phyloP scores from a whole-genome alignment of 495 filamentous ascomycete species.

The Recurvomyces mirabilis region DNA sequence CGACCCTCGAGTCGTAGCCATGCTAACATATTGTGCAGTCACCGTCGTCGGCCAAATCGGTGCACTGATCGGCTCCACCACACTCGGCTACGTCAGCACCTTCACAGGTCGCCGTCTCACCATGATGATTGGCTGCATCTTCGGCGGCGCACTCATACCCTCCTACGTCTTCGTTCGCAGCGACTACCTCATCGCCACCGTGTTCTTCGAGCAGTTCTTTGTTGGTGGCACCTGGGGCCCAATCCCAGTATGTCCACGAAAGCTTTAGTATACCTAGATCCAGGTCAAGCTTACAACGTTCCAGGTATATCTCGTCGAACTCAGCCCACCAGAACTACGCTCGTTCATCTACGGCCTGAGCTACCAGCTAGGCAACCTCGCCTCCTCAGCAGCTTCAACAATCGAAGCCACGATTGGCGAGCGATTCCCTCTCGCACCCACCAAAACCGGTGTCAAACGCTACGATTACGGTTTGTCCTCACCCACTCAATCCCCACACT shows the following conservation, averaged over 20 bases:
- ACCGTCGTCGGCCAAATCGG: conserved; percentile 32
- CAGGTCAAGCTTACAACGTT: conserved; percentile 6
- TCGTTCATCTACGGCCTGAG: conserved; percentile 29
- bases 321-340: conserved; percentile 28
- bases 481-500: too few species aligned
- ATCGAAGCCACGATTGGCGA: conserved; percentile 34
- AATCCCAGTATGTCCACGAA: conserved; percentile 9
- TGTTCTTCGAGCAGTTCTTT: conserved; percentile 34
- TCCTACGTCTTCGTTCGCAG: conserved; percentile 28
- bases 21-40: too few species aligned
- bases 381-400: conserved; percentile 30
- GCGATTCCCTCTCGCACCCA: conserved; percentile 26
- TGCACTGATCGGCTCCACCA: conserved; percentile 27
- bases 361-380: conserved; percentile 34
- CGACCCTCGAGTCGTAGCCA: too few species aligned
- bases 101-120: conserved; percentile 31
- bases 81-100: conserved; percentile 31
- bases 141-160: conserved; percentile 29
- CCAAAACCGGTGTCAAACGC: conserved; percentile 20
- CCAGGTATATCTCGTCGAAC: conserved; percentile 30
- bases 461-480: conserved; percentile 32
- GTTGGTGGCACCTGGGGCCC: conserved; percentile 31
- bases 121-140: conserved; percentile 29
- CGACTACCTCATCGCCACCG: conserved; percentile 27
- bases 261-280: too few species aligned